Evolutionary conservation across 192 early-diverging fungal genomes (phyloP).

Genomic region (Backusella parvicylindrica): DNA sequence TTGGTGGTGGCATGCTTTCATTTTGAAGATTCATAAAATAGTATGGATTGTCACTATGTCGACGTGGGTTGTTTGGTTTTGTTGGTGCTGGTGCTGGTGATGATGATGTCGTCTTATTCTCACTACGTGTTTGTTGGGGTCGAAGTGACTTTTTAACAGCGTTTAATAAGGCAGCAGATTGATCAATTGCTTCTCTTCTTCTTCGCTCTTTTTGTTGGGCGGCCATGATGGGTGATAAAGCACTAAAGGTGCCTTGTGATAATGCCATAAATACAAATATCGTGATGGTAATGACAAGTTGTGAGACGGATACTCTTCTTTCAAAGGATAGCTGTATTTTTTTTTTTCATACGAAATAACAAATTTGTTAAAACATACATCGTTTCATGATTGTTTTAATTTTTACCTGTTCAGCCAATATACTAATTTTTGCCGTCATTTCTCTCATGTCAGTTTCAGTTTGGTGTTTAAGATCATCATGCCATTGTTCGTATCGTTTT

Average conservation of each 20-base stretch:
- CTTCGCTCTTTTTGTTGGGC: constrained; percentile 31
- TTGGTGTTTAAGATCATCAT: constrained; percentile 39
- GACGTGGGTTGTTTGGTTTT: background rate
- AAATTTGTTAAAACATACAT: background rate
- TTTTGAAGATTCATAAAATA: background rate
- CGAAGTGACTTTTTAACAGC: background rate
- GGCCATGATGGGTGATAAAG: constrained; percentile 30
- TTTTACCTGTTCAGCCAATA: constrained; percentile 41
- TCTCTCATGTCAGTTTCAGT: constrained; percentile 36
- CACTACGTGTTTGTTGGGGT: background rate
- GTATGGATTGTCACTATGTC: background rate
- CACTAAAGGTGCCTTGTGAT: constrained; percentile 36
- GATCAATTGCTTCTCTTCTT: constrained; percentile 18
- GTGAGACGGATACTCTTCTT: constrained; percentile 35
- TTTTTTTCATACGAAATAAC: background rate
- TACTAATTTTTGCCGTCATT: constrained; percentile 38
- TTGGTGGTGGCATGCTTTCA: background rate
- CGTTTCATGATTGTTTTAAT: background rate
- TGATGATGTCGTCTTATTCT: background rate
- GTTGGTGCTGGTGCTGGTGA: background rate
- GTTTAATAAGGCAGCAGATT: background rate
- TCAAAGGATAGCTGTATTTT: constrained; percentile 42
- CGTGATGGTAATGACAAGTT: constrained; percentile 30
- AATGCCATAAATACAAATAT: constrained; percentile 37
- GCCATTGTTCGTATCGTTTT: constrained; percentile 45